Evolutionary conservation across 2,329 filamentous ascomycete species (phyloP), one percentile per base, ranked within the genome.

Genomic region (Arthrobotrys sinensis): DNA sequence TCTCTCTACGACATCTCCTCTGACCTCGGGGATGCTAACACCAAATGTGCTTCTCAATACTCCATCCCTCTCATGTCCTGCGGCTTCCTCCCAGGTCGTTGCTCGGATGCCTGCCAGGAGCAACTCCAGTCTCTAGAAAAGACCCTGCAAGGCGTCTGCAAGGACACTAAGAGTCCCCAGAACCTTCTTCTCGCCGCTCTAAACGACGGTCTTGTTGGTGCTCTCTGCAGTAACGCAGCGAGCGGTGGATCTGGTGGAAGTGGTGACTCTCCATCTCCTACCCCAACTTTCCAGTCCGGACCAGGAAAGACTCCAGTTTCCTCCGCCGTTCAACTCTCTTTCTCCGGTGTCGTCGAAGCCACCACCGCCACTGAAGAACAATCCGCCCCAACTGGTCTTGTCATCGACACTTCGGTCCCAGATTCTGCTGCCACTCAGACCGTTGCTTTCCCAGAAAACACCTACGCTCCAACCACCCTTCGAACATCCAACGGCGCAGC

Each of bases 1-100:
- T 66, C 73, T 32, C 73, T 77, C 40, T 52, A 50, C 34, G 66
- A 77, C 32, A 32, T 77, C 28, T 66, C 62, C 12, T 40, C 36
- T 11, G 66, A 77, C 16, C 12, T 77, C 48, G 73, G 73, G 24
- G 66, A 77, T 55, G 73, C 53, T 43, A 71, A 67, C 50, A 40
- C 4, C 48, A 77, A 66, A 12, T 77, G 73, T 34, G 73, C 66
- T 24, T 77, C 73, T 38, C 73, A 77, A 67, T 77, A 71, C 43
- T 65, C 57, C n/a, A 77, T 77, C 50, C 73, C 73, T 12, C 50
- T 77, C 57, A 77, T 77, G 73, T 77, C 73, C 52, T 77, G 73
- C 43, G 60, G 60, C 16, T 50, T 57, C 21, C 60, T 77, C 14
- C 73, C 73, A 21, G 73, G 73, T 48, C 40, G 32, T 3, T 77